phyloP scores from a whole-genome alignment of 2,329 filamentous ascomycete genomes.

The Ilyonectria mors-panacis region DNA sequence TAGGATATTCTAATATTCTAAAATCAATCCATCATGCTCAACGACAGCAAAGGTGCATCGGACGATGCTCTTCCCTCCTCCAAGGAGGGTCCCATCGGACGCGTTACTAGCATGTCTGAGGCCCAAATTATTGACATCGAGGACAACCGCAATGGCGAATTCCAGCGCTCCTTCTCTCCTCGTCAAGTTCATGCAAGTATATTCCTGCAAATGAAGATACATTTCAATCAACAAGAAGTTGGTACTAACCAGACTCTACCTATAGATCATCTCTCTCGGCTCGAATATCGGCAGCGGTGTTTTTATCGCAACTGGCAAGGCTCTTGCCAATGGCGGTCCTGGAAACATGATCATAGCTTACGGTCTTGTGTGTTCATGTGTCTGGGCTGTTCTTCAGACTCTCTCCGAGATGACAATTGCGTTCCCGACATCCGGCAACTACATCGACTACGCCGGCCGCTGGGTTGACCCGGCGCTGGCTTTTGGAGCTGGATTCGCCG shows the following conservation, averaged over 20 bases:
- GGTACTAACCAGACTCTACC: not conserved
- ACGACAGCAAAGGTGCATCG: not conserved
- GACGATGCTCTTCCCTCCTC: constrained; percentile 2
- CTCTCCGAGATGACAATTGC: constrained; percentile 24
- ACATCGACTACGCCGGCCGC: constrained; percentile 23
- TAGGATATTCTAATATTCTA: not conserved
- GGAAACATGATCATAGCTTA: constrained; percentile 25
- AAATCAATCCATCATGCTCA: not conserved
- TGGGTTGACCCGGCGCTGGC: constrained; percentile 29
- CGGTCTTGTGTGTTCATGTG: constrained; percentile 14
- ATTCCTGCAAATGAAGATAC: constrained; percentile 30
- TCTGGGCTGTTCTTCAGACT: constrained; percentile 24
- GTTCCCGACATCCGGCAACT: constrained; percentile 23
- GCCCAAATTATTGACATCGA: constrained; percentile 21
- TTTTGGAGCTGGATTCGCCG: constrained; percentile 28
- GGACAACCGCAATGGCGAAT: constrained; percentile 33
- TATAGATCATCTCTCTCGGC: constrained; percentile 25
- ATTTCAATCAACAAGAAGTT: constrained; percentile 7
- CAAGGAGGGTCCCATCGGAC: constrained; percentile 25
- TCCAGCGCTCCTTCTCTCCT: constrained; percentile 41
- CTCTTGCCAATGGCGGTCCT: constrained; percentile 22
- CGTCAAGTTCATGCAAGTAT: constrained; percentile 38
- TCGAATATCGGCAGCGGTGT: constrained; percentile 26
- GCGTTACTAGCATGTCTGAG: constrained; percentile 19
- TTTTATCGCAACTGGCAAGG: constrained; percentile 28